Evolutionary conservation across 1,284 basidiomycete species (phyloP).

Genomic region (Phenoliferia sp.): DNA sequence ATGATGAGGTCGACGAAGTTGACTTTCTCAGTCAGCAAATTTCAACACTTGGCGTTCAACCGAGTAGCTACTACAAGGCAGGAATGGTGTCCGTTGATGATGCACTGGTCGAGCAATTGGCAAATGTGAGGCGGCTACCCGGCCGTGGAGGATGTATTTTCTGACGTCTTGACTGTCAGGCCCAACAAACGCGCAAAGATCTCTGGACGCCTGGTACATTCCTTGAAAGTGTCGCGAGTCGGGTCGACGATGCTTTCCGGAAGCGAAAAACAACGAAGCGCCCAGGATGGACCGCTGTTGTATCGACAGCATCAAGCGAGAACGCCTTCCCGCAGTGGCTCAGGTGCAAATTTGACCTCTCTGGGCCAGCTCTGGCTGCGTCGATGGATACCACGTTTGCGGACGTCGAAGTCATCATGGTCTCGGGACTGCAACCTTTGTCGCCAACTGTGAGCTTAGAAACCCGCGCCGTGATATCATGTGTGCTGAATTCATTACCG

Average conservation of each 20-base stretch:
- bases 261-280: background rate
- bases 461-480: background rate
- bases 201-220: constrained; percentile 22
- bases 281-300: constrained; percentile 5
- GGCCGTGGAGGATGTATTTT: background rate
- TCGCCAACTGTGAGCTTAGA: background rate
- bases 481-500: background rate
- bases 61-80: too few species aligned
- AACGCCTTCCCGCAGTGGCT: constrained; percentile 19
- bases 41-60: too few species aligned
- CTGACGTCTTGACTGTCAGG: constrained; percentile 1
- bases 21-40: too few species aligned
- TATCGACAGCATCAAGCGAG: background rate
- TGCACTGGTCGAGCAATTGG: too few species aligned
- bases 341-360: constrained; percentile 26
- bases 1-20: too few species aligned
- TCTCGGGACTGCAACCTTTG: background rate
- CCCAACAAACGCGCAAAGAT: constrained; percentile 11
- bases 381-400: constrained; percentile 1
- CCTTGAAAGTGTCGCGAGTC: constrained; percentile 9
- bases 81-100: too few species aligned
- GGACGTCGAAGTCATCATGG: constrained; percentile 11
- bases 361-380: background rate
- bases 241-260: background rate
- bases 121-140: too few species aligned